A percentile compares a stretch with the other conserved stretches of the same genome.
These are phyloP conservation scores for Anethum foeniculum DNA, from an alignment of 140 eudicot species.

Conservation along the genomic window DNA sequence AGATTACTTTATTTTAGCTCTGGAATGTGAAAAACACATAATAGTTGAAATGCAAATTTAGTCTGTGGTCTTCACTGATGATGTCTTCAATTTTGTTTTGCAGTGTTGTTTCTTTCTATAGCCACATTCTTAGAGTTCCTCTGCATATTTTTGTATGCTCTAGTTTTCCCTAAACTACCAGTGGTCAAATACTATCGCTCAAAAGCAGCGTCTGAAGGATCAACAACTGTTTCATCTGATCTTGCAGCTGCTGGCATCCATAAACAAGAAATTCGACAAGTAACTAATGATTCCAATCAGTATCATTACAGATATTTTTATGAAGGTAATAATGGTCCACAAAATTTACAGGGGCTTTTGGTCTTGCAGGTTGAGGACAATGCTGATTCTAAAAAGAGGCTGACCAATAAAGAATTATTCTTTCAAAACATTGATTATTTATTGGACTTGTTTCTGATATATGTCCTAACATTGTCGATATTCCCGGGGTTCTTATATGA, in stretches of 20 bases:
- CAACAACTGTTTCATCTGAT: conserved; percentile 56
- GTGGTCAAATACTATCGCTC: conserved; percentile 60
- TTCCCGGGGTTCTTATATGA: conserved; percentile 63
- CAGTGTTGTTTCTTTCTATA: conserved; percentile 58
- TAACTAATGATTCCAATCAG: not conserved
- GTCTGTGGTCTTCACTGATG: not conserved
- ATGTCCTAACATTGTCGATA: conserved; percentile 53
- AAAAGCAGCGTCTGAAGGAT: conserved; percentile 72
- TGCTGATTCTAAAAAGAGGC: conserved; percentile 17
- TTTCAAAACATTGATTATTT: conserved; percentile 43
- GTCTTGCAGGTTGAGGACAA: conserved; percentile 24
- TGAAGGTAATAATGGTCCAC: not conserved
- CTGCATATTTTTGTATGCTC: conserved; percentile 38
- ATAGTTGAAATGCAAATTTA: not conserved
- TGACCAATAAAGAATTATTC: conserved; percentile 39
- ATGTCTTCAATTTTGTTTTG: conserved; percentile 7
- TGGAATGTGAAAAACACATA: not conserved
- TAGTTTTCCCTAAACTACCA: conserved; percentile 49
- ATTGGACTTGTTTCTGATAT: conserved; percentile 42
- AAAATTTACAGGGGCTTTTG: not conserved
- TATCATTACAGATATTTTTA: not conserved
- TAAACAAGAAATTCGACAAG: conserved; percentile 15
- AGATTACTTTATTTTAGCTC: not conserved
- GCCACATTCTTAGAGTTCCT: conserved; percentile 45
- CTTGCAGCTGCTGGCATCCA: conserved; percentile 71